phyloP scores from a whole-genome alignment of 257 asterid genomes.

The Fraxinus excelsior region DNA sequence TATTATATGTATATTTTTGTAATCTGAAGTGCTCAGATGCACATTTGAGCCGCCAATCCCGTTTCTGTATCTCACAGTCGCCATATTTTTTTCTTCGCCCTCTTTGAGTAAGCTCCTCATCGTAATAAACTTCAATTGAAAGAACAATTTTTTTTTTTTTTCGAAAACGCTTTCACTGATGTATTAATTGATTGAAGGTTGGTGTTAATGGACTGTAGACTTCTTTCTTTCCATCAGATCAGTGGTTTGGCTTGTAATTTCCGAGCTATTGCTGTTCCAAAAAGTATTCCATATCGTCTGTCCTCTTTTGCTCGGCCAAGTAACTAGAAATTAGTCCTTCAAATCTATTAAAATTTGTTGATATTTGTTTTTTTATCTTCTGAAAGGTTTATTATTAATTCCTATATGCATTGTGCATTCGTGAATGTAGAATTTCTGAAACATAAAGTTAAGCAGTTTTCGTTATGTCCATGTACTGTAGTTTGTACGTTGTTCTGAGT shows the following conservation, averaged over 20 bases:
- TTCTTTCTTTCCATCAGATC: constrained; percentile 52
- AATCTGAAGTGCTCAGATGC: background rate
- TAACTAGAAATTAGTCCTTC: constrained; percentile 23
- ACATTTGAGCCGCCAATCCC: background rate
- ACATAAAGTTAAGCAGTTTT: background rate
- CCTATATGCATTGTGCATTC: background rate
- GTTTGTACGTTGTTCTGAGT: background rate
- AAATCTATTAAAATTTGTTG: background rate
- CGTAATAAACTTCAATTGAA: background rate
- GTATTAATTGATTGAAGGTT: constrained; percentile 35
- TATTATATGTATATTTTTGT: no score
- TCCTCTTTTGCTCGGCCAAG: constrained; percentile 37
- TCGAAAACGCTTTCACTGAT: background rate
- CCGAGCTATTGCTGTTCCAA: constrained; percentile 27
- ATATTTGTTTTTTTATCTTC: background rate
- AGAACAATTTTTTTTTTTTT: background rate
- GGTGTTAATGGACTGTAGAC: constrained; percentile 70
- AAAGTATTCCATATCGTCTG: constrained; percentile 24
- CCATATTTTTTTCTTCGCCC: background rate
- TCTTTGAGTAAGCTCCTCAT: background rate
- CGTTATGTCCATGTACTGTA: background rate
- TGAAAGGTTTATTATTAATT: background rate
- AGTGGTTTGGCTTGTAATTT: constrained; percentile 35
- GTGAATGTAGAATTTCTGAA: background rate
- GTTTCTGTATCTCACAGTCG: background rate